Evolutionary conservation across 306 rosid species (phyloP).

Genomic region (Neltuma alba): DNA sequence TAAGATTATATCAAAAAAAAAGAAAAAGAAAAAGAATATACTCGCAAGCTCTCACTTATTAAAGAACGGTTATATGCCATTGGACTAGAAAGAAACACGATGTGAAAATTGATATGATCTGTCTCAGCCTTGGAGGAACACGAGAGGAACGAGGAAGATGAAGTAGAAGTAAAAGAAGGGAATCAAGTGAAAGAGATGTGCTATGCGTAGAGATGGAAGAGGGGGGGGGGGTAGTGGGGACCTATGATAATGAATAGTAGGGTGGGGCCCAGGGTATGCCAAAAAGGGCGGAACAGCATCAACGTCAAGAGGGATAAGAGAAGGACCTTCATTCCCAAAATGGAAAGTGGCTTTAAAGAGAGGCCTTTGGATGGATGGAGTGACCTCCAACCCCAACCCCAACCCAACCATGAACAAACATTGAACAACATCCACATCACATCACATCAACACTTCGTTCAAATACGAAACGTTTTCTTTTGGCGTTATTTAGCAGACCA

Average conservation of each 20-base stretch:
- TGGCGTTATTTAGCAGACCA: neutral
- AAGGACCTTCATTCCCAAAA: constrained; percentile 53
- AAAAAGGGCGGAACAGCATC: constrained; percentile 55
- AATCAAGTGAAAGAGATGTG: no score
- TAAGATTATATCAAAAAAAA: no score
- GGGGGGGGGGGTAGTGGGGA: constrained; percentile 34
- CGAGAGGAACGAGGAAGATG: constrained; percentile 43
- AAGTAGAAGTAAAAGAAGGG: no score
- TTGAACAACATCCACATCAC: neutral
- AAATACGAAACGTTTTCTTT: neutral
- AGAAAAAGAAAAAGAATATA: no score
- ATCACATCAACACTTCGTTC: neutral
- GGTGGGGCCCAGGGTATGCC: constrained; percentile 48
- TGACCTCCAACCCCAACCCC: no score
- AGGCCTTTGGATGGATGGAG: constrained; percentile 14
- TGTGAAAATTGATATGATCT: no score
- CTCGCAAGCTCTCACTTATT: no score
- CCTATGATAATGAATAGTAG: neutral
- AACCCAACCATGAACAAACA: no score
- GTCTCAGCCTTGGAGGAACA: no score
- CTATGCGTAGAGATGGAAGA: neutral
- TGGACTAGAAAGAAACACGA: no score
- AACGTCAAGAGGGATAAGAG: constrained; percentile 50
- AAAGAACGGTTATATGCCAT: no score
- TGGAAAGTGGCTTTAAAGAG: constrained; percentile 41